These are phyloP conservation scores for Pseudogymnoascus sp. DNA, from an alignment of 2,329 filamentous ascomycete genomes.

Conservation along the genomic window DNA sequence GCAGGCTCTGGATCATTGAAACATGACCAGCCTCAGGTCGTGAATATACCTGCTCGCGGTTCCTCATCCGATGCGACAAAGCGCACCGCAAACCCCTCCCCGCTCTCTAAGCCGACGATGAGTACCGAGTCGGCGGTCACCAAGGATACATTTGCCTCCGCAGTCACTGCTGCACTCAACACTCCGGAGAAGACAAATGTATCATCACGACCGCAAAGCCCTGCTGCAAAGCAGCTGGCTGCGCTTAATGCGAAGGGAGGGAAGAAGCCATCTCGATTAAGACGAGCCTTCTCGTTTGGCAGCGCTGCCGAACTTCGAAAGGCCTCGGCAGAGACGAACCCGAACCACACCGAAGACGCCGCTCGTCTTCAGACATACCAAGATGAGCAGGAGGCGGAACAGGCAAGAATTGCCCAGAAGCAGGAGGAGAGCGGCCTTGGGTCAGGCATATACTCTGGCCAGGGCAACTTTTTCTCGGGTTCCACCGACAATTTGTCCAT, in stretches of 20 bases:
- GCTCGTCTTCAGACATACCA: slow-evolving; percentile 55
- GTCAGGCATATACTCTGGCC: slow-evolving; percentile 84
- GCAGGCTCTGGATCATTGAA: slow-evolving; percentile 36
- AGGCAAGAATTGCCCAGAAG: slow-evolving; percentile 81
- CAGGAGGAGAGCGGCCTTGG: slow-evolving; percentile 91
- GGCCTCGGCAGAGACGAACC: slow-evolving; percentile 58
- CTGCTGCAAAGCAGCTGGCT: slow-evolving; percentile 75
- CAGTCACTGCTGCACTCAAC: slow-evolving; percentile 29
- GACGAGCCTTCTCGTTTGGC: slow-evolving; percentile 92
- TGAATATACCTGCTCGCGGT: slow-evolving; percentile 53
- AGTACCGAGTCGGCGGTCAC: slow-evolving; percentile 42
- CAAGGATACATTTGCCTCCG: slow-evolving; percentile 35
- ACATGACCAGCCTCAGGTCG: slow-evolving; percentile 47
- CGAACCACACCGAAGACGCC: slow-evolving; percentile 35
- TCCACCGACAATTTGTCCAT: slow-evolving; percentile 94
- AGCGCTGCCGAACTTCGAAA: slow-evolving; percentile 85
- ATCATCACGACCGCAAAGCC: slow-evolving; percentile 30
- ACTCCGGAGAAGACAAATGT: slow-evolving; percentile 20
- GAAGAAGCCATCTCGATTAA: slow-evolving; percentile 72
- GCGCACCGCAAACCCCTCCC: slow-evolving; percentile 60
- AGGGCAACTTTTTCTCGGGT: slow-evolving; percentile 74
- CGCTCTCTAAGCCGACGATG: slow-evolving; percentile 66
- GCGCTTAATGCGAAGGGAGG: slow-evolving; percentile 79
- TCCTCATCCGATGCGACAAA: slow-evolving; percentile 58
- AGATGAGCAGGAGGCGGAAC: slow-evolving; percentile 72